These are phyloP conservation scores for Microascus cirrosus DNA, from an alignment of 2,329 filamentous ascomycete species.

Conservation along the genomic window DNA sequence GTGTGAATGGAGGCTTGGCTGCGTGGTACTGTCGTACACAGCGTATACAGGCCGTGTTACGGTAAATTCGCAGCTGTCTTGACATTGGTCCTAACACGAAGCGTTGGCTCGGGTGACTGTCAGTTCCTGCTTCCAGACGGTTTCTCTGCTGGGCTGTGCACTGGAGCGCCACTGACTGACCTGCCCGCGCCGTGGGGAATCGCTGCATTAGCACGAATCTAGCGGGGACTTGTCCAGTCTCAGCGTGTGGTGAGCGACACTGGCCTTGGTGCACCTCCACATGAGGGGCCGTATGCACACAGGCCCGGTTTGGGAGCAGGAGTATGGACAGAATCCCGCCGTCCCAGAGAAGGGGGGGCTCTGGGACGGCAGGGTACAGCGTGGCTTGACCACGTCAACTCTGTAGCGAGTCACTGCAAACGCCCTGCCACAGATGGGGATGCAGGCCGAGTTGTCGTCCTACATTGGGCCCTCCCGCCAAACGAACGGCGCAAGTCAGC, in stretches of 20 bases:
- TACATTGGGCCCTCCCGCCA: not conserved
- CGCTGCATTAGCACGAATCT: not conserved
- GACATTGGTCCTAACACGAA: not conserved
- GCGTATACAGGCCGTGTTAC: conserved; percentile 1
- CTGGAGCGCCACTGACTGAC: not conserved
- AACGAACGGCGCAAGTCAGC: not conserved
- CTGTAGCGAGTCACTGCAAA: not conserved
- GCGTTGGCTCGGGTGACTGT: not conserved
- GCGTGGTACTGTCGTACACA: not conserved
- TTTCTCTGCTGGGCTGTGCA: not conserved
- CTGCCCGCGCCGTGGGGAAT: not conserved
- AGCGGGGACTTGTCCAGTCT: not conserved
- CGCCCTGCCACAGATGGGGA: not conserved
- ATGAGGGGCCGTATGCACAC: not conserved
- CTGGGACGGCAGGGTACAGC: not conserved
- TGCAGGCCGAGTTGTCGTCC: not conserved
- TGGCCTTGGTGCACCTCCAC: not conserved
- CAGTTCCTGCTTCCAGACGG: not conserved
- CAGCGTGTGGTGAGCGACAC: not conserved
- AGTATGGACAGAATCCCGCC: not conserved
- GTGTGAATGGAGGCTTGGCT: not conserved
- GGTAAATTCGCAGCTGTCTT: conserved; percentile 2
- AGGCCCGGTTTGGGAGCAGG: not conserved
- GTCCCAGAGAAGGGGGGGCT: not conserved
- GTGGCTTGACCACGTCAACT: conserved; percentile 3